These are phyloP conservation scores for Penicillium canariense DNA, from an alignment of 495 filamentous ascomycete genomes.

Conservation along the genomic window DNA sequence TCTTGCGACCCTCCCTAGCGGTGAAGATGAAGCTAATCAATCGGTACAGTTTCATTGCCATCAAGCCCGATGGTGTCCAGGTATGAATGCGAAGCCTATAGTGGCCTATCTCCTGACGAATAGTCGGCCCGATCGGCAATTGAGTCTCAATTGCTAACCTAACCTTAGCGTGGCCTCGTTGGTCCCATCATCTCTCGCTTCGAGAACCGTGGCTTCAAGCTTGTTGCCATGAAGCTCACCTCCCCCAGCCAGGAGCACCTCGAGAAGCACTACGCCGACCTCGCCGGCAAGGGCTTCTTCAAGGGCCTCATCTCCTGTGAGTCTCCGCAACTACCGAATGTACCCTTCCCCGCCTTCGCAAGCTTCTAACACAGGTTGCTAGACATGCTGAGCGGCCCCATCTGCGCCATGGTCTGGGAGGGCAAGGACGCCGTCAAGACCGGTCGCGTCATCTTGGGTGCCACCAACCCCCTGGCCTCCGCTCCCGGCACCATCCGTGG, in stretches of 20 bases:
- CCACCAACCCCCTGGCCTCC: conserved; percentile 94
- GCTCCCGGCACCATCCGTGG: conserved; percentile 96
- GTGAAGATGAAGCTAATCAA: conserved; percentile 45
- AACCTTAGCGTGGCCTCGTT: conserved; percentile 82
- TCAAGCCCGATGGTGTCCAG: conserved; percentile 99
- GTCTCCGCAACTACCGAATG: conserved; percentile 19
- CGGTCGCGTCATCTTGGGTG: conserved; percentile 89
- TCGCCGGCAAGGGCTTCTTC: conserved; percentile 95
- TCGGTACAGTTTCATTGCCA: conserved; percentile 84
- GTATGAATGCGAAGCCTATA: conserved; percentile 49
- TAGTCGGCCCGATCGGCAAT: conserved; percentile 13
- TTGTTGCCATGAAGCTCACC: conserved; percentile 92
- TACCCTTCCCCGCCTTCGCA: neutral
- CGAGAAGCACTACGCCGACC: conserved; percentile 95
- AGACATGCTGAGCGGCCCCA: conserved; percentile 98
- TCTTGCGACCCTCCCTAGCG: conserved; percentile 21
- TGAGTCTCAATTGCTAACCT: conserved; percentile 22
- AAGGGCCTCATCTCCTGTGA: conserved; percentile 82
- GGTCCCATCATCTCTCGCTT: conserved; percentile 96
- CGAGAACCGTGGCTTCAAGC: conserved; percentile 96
- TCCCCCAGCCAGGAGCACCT: conserved; percentile 87
- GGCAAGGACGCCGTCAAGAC: conserved; percentile 97
- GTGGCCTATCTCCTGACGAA: neutral
- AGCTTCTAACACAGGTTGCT: conserved; percentile 10
- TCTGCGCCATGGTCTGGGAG: conserved; percentile 99